Base-by-base conservation (phyloP, 139 green algal species). In the Zygnema circumcarinatum region DNA sequence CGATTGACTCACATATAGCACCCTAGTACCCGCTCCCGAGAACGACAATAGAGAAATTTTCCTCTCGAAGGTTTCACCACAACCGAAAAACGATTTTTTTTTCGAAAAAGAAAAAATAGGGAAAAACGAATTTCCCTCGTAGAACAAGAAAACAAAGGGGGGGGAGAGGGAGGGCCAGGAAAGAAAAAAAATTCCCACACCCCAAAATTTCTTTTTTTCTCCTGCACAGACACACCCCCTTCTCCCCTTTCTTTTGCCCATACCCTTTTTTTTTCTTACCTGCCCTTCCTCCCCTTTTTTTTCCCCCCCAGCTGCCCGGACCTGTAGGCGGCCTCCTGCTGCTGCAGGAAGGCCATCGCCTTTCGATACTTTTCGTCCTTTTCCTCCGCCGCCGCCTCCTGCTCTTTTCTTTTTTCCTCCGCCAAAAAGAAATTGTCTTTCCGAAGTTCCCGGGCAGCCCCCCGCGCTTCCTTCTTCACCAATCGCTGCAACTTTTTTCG, bases 401-500 rank as follows among this genome's bases (percentile, higher is more conserved):
- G 86, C 67, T 93, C 78, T 38, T 79, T 54, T n/a, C 32, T 36
- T 29, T 42, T 62, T 39, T 88, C 91, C 11, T 83, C 88, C 32
- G 88, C 88, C 47, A 93, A 74, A 82, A 93, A 93, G 7, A 81
- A 88, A 81, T 92, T 93, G 78, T 93, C 96, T 39, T 95, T 94
- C 1, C 97, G 94, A 85, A 99, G 94, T 94, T 99, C 97, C 25
- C 97, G 94, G 67, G 96, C 94, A 1, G 92, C 89, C 2, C 87
- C 80, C 33, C 74, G 87, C 89, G 74, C 94, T 94, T 31, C 96
- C 90, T 82, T 83, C 84, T 90, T 90, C 35, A 94, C 35, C 69
- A 91, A 56, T 81, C 56, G 79, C 67, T 88, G 52, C 32, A 93
- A 81, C 82, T 91, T 91, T 81, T 90, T 92, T 11, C 33, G 25